Percentiles rank a stretch among this genome's conserved stretches.
Evolutionary conservation across 2,329 filamentous ascomycete genomes (phyloP).

Genomic region (Aspergillus puulaauensis): DNA sequence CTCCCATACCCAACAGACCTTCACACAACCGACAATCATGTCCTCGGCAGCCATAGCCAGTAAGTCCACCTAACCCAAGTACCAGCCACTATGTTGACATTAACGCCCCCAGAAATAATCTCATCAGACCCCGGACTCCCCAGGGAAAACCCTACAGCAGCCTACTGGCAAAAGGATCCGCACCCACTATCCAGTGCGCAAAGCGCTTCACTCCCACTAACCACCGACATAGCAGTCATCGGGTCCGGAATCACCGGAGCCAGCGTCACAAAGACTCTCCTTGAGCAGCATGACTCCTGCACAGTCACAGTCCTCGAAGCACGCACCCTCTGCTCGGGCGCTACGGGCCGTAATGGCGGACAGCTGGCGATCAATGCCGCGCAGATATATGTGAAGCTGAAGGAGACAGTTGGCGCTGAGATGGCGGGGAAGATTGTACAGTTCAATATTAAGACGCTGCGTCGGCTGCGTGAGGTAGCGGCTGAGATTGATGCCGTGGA

Average conservation of each 20-base stretch:
- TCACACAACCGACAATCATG: no score
- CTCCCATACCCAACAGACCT: no score
- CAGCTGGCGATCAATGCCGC: conserved; percentile 28
- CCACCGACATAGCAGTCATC: conserved; percentile 24
- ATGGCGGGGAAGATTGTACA: conserved; percentile 20
- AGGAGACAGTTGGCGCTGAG: conserved; percentile 17
- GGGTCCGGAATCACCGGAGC: conserved; percentile 31
- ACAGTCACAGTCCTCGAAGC: conserved; percentile 31
- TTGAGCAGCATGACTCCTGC: conserved; percentile 9
- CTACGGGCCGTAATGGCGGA: conserved; percentile 35
- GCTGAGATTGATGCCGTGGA: conserved; percentile 30
- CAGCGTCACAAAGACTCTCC: conserved; percentile 25
- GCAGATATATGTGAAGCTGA: conserved; percentile 21
- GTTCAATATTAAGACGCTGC: conserved; percentile 26
- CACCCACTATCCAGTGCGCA: no score
- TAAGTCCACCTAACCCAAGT: no score
- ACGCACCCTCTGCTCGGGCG: conserved; percentile 31
- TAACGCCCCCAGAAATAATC: no score
- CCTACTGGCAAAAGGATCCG: no score
- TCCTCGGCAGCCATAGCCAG: no score
- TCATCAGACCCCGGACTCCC: no score
- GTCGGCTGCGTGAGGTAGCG: conserved; percentile 20
- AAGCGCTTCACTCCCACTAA: no score
- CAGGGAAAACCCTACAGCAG: no score
- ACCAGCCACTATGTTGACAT: no score